These are phyloP conservation scores for Lentinula boryana DNA, from an alignment of 768 basidiomycete genomes.

Conservation along the genomic window DNA sequence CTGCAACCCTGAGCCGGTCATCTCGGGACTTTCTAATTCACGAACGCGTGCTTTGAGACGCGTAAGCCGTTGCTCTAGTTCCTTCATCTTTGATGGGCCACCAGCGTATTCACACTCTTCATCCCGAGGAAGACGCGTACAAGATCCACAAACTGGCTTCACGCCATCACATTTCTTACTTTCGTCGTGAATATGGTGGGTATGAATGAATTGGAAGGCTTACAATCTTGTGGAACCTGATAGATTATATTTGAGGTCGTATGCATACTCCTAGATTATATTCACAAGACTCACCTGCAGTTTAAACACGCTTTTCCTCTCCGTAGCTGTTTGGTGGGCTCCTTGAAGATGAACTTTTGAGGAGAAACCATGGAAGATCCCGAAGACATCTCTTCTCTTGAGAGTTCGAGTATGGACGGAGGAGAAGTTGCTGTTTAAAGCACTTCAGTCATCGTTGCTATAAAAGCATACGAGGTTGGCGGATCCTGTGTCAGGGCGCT, in stretches of 20 bases:
- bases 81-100: slow-evolving; percentile 28
- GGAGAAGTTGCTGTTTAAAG: not conserved
- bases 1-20: slow-evolving; percentile 8
- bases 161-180: slow-evolving; percentile 16
- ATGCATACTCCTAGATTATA: not conserved
- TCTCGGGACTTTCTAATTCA: slow-evolving; percentile 25
- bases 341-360: slow-evolving; percentile 7
- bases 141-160: slow-evolving; percentile 30
- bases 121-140: slow-evolving; percentile 28
- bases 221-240: not conserved
- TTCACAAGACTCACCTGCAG: slow-evolving; percentile 13
- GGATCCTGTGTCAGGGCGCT: not conserved
- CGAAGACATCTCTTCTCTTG: not conserved
- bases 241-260: not conserved
- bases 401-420: not conserved
- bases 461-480: not conserved
- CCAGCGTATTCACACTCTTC: slow-evolving; percentile 45
- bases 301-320: slow-evolving; percentile 19
- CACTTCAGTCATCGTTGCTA: not conserved
- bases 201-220: not conserved
- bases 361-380: not conserved
- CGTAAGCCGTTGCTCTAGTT: slow-evolving; percentile 31
- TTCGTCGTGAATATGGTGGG: not conserved
- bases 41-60: slow-evolving; percentile 30
- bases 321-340: slow-evolving; percentile 14